Percentiles rank a stretch among this genome's conserved stretches.
These are phyloP conservation scores for Candida krabiensis DNA, from an alignment of 805 yeast species.

Conservation along the genomic window DNA sequence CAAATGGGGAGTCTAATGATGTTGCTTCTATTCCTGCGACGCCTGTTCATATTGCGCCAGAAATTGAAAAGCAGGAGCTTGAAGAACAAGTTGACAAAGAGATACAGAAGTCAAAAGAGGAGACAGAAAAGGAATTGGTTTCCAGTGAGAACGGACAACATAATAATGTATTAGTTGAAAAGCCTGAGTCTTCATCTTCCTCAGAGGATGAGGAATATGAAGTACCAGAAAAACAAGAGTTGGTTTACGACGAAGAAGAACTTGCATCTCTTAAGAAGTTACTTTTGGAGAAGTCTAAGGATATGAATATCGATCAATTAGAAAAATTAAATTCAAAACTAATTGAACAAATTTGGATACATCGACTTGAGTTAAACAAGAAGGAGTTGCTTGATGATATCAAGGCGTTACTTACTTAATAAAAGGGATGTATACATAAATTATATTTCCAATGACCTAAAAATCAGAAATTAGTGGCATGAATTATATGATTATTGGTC, in stretches of 20 bases:
- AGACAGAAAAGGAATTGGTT: conserved; percentile 6
- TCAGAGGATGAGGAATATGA: conserved; percentile 24
- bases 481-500: no score
- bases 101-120: conserved; percentile 10
- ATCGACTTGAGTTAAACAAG: conserved; percentile 51
- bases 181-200: conserved; percentile 4
- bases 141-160: conserved; percentile 4
- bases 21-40: conserved; percentile 7
- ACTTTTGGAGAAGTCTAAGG: conserved; percentile 40
- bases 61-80: conserved; percentile 11
- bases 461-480: no score
- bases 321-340: conserved; percentile 68
- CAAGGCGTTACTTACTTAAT: conserved; percentile 18
- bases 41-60: conserved; percentile 17
- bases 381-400: conserved; percentile 36
- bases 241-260: conserved; percentile 34
- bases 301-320: conserved; percentile 48
- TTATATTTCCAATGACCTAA: no score
- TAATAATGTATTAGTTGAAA: neutral
- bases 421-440: neutral
- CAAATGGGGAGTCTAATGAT: conserved; percentile 7
- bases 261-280: conserved; percentile 30
- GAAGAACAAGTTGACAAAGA: conserved; percentile 16
- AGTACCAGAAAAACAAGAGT: conserved; percentile 22
- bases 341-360: conserved; percentile 72